phyloP scores from a whole-genome alignment of 495 filamentous ascomycete genomes.

The Friedmanniomyces endolithicus region DNA sequence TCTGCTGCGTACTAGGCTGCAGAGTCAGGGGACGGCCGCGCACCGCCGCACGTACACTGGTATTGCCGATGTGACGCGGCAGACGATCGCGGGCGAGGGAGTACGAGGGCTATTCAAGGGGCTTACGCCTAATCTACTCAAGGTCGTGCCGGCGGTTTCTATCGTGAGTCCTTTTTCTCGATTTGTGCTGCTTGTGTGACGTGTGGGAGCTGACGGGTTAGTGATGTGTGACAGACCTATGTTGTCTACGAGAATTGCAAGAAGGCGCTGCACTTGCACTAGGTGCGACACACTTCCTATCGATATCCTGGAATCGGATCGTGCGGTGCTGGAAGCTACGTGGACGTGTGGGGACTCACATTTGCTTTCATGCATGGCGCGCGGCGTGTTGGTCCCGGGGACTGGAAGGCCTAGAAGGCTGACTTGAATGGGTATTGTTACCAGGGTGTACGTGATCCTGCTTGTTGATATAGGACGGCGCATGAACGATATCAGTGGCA shows the following conservation, averaged over 20 bases:
- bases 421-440: too few relatives aligned
- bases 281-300: not conserved
- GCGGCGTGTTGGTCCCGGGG: too few relatives aligned
- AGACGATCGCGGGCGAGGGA: slow-evolving; percentile 74
- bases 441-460: too few relatives aligned
- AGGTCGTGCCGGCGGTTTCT: slow-evolving; percentile 90
- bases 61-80: slow-evolving; percentile 71
- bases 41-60: slow-evolving; percentile 86
- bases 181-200: too few relatives aligned
- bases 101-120: slow-evolving; percentile 84
- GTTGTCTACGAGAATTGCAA: slow-evolving; percentile 97
- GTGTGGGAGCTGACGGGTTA: too few relatives aligned
- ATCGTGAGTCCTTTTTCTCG: slow-evolving; percentile 48
- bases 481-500: too few relatives aligned
- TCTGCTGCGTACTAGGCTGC: slow-evolving; percentile 80
- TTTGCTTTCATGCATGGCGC: too few relatives aligned
- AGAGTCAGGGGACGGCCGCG: slow-evolving; percentile 84
- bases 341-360: too few relatives aligned
- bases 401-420: too few relatives aligned
- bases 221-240: slow-evolving; percentile 46
- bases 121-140: slow-evolving; percentile 86
- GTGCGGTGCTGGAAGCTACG: too few relatives aligned
- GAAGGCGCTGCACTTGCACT: slow-evolving; percentile 57
- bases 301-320: too few relatives aligned
- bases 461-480: too few relatives aligned